These are phyloP conservation scores for Betula pendula DNA, from an alignment of 306 rosid genomes.

Conservation along the genomic window DNA sequence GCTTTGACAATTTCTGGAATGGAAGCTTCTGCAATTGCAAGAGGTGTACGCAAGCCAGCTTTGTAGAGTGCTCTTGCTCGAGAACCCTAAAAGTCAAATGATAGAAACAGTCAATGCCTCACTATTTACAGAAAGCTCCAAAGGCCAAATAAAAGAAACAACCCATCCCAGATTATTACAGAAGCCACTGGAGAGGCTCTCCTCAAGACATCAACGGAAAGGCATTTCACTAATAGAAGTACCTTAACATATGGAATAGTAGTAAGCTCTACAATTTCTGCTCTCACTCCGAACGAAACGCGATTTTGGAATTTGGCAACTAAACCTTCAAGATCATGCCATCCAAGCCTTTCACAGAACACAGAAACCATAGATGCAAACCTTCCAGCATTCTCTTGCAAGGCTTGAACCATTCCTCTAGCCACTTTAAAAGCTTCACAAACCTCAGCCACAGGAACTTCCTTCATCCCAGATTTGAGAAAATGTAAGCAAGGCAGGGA, in stretches of 20 bases:
- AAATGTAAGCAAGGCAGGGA: conserved; percentile 14
- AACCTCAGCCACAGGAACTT: conserved; percentile 81
- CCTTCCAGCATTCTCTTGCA: conserved; percentile 98
- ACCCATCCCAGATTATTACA: conserved; percentile 9
- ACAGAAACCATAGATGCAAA: conserved; percentile 95
- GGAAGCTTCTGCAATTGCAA: conserved; percentile 97
- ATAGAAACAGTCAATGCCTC: conserved; percentile 21
- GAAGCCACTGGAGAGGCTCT: background rate
- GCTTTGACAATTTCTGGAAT: conserved; percentile 80
- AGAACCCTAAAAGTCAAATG: conserved; percentile 71
- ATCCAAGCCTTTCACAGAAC: conserved; percentile 96
- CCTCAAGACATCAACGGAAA: conserved; percentile 15
- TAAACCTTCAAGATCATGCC: conserved; percentile 92
- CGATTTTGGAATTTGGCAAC: conserved; percentile 93
- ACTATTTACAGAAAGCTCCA: conserved; percentile 43
- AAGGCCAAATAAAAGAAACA: conserved; percentile 33
- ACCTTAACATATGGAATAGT: conserved; percentile 87
- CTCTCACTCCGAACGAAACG: conserved; percentile 91
- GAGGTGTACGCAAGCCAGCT: conserved; percentile 88
- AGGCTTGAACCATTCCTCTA: conserved; percentile 95
- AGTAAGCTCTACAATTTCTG: conserved; percentile 96
- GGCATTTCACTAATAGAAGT: conserved; percentile 20
- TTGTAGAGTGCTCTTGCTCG: conserved; percentile 96
- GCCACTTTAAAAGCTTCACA: conserved; percentile 92
- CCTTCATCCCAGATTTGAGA: conserved; percentile 51